phyloP scores from a whole-genome alignment of 257 asterid genomes.

The Przewalskia tangutica region DNA sequence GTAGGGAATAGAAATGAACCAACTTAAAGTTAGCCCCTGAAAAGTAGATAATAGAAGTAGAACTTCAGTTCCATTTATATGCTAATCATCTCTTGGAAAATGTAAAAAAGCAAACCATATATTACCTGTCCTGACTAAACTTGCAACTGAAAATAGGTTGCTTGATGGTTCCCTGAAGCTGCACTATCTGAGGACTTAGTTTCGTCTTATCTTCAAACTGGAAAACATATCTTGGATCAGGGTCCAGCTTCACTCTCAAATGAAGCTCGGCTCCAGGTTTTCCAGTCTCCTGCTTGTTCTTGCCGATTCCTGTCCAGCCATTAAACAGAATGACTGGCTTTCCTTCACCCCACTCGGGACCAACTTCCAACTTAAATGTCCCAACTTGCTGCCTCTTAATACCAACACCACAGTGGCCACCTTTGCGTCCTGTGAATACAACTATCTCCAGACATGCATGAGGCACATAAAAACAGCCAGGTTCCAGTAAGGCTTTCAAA shows the following conservation, averaged over 20 bases:
- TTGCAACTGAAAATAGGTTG: conserved; percentile 98
- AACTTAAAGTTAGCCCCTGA: not conserved
- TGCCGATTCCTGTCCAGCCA: conserved; percentile 93
- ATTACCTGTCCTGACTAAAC: conserved; percentile 82
- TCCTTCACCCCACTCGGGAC: conserved; percentile 91
- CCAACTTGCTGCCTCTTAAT: conserved; percentile 75
- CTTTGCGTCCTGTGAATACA: conserved; percentile 73
- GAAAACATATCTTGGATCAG: conserved; percentile 91
- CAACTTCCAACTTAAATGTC: conserved; percentile 60
- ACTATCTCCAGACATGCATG: conserved; percentile 68
- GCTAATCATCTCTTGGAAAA: not conserved
- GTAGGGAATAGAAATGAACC: not conserved
- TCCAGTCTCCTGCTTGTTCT: conserved; percentile 54
- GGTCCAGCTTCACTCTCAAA: conserved; percentile 76
- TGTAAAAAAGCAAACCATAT: not conserved
- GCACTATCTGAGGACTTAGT: conserved; percentile 79
- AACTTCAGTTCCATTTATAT: not conserved
- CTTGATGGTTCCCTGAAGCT: conserved; percentile 70
- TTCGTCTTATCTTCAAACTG: conserved; percentile 84
- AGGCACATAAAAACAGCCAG: conserved; percentile 65
- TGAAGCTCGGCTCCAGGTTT: conserved; percentile 80
- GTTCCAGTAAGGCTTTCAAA: conserved; percentile 57
- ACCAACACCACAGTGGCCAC: conserved; percentile 77
- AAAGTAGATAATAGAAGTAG: not conserved
- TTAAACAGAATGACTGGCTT: conserved; percentile 63